phyloP scores from a whole-genome alignment of 2,329 filamentous ascomycete genomes.

The Ascosphaera apis region DNA sequence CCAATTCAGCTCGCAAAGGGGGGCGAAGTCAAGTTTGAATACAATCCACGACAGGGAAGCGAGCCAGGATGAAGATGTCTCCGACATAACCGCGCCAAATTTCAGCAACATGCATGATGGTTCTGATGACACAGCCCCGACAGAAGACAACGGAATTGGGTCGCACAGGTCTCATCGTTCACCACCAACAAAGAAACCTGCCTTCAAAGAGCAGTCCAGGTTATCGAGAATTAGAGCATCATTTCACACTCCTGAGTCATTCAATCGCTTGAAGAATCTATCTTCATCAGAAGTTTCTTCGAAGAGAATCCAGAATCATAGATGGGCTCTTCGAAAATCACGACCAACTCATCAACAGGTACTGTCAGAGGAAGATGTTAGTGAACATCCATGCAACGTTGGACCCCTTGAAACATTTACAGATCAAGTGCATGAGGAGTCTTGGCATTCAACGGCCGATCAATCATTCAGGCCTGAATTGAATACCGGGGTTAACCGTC shows the following conservation, averaged over 20 bases:
- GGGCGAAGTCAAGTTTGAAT: too few relatives aligned
- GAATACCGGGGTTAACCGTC: background rate
- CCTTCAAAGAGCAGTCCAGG: background rate
- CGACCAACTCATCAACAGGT: background rate
- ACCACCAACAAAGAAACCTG: background rate
- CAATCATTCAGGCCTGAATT: background rate
- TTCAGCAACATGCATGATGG: too few relatives aligned
- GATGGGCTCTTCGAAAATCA: background rate
- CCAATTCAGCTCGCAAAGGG: too few relatives aligned
- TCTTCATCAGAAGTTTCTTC: background rate
- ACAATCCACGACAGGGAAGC: too few relatives aligned
- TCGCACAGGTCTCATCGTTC: background rate
- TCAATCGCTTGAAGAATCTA: background rate
- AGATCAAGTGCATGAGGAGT: background rate
- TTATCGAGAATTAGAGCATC: background rate
- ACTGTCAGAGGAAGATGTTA: background rate
- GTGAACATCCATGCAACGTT: background rate
- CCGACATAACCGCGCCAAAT: too few relatives aligned
- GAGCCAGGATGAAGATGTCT: too few relatives aligned
- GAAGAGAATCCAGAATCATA: background rate
- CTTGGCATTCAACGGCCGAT: background rate
- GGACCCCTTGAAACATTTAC: background rate
- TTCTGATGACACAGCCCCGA: too few relatives aligned
- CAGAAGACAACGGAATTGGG: background rate
- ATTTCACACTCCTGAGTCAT: background rate